Conservation (phyloP, 768 basidiomycete species). For the Boletus subcaerulescens region DNA sequence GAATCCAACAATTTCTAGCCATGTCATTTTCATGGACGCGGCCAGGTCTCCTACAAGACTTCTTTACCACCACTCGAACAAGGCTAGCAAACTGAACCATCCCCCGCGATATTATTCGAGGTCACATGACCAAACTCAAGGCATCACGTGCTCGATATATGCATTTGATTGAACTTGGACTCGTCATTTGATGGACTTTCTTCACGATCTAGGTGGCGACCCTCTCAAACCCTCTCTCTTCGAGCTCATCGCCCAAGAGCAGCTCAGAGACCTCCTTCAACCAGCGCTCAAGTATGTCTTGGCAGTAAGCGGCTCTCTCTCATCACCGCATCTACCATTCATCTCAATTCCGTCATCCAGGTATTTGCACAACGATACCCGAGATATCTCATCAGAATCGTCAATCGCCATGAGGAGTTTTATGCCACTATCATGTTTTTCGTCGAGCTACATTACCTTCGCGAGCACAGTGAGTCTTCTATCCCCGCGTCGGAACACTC, state of each 20-base stretch:
- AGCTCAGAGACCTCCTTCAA: slow-evolving; percentile 86
- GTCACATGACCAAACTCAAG: slow-evolving; percentile 30
- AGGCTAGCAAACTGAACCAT: too few species aligned
- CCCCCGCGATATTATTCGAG: too few species aligned
- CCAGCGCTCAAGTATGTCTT: slow-evolving; percentile 94
- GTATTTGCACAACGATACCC: slow-evolving; percentile 95
- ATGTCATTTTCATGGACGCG: too few species aligned
- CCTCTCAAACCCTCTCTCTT: slow-evolving; percentile 80
- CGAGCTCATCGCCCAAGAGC: slow-evolving; percentile 91
- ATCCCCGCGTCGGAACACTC: background rate
- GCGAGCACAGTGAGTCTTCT: slow-evolving; percentile 65
- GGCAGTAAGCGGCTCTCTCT: slow-evolving; percentile 53
- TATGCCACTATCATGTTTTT: slow-evolving; percentile 86
- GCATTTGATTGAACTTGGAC: too few species aligned
- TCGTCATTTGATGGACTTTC: slow-evolving; percentile 64
- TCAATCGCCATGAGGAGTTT: slow-evolving; percentile 96
- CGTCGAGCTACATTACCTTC: slow-evolving; percentile 89
- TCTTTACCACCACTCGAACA: too few species aligned
- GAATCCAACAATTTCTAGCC: too few species aligned
- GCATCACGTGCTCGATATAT: too few species aligned
- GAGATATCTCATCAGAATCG: slow-evolving; percentile 83
- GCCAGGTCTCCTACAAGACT: too few species aligned
- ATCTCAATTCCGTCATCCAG: slow-evolving; percentile 38
- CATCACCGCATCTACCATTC: background rate
- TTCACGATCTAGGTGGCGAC: slow-evolving; percentile 71